Conservation (phyloP, 148 eudicot genomes). For the Diospyros lotus region DNA sequence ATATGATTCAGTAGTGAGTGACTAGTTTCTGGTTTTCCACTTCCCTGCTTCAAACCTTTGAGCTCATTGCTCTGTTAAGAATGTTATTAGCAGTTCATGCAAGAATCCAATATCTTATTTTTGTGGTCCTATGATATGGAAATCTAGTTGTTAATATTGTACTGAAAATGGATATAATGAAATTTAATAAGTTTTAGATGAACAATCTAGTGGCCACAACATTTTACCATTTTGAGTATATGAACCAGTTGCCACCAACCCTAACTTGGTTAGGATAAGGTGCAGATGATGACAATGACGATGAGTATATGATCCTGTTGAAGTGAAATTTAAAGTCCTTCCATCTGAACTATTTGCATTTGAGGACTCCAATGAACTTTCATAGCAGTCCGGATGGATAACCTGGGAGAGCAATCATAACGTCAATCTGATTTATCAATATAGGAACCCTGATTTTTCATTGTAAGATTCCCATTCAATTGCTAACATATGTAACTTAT, state of each 20-base stretch:
- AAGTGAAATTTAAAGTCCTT: not conserved
- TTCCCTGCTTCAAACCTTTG: not conserved
- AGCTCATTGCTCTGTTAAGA: not conserved
- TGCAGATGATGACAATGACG: too few relatives aligned
- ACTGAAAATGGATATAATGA: not conserved
- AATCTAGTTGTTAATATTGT: not conserved
- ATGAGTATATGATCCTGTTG: not conserved
- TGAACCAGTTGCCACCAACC: too few relatives aligned
- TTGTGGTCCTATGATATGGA: not conserved
- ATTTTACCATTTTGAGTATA: too few relatives aligned
- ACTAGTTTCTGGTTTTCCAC: not conserved
- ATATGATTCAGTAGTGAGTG: not conserved
- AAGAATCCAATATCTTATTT: not conserved
- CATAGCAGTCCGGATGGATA: not conserved
- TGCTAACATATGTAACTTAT: not conserved
- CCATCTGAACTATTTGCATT: not conserved
- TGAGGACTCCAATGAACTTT: not conserved
- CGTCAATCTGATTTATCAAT: not conserved
- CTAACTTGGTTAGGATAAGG: too few relatives aligned
- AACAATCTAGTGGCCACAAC: not conserved
- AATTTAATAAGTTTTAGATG: not conserved
- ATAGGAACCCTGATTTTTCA: not conserved
- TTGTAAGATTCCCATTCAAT: not conserved
- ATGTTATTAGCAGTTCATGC: not conserved
- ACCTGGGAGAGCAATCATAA: not conserved